Evolutionary conservation across 169 alveolate species (phyloP), one percentile per base, ranked within the genome.

Genomic region (Cryptosporidium viatorum): DNA sequence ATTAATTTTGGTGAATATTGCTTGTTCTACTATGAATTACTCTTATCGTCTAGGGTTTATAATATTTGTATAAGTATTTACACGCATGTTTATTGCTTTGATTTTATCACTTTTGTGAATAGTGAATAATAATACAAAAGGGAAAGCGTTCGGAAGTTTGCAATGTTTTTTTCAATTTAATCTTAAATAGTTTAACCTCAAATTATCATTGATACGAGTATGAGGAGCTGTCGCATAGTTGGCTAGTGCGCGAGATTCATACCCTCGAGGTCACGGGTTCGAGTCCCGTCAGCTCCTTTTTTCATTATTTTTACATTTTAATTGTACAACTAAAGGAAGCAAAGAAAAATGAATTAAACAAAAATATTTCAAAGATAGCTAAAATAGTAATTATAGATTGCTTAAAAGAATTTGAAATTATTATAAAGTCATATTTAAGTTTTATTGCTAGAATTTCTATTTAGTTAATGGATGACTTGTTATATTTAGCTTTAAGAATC

Each of bases 191-290:
- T 23, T 55, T 55, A 10, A 65, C 71, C 26, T 10, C 51, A 0
- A 65, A 65, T 12, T 65, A n/a, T 12, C 0, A n/a, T 3, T 51
- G 7, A 2, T 10, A 2, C 67, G 10, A 5, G 51, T 16, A 51
- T 31, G 75, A 41, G 89, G 89, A 80, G 89, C 89, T 80, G 89
- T 80, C 89, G 89, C 89, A 80, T 80, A 80, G 89, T 80, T 80
- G 89, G 89, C 68, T 80, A 80, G 89, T 80, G 89, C 89, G 89
- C 89, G 89, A 80, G 89, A 80, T 80, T 80, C 89, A 80, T 80
- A 80, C 89, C 89, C 89, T 80, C 89, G 89, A 80, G 89, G 89
- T 80, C 89, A 80, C 89, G 89, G 89, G 89, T 80, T 80, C 89
- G 75, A 80, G 89, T 80, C 89, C 89, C 89, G 89, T 80, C 89